A percentile compares a stretch with the other conserved stretches of the same genome.
phyloP scores from a whole-genome alignment of 2,329 filamentous ascomycete genomes.

The Moelleriella libera region DNA sequence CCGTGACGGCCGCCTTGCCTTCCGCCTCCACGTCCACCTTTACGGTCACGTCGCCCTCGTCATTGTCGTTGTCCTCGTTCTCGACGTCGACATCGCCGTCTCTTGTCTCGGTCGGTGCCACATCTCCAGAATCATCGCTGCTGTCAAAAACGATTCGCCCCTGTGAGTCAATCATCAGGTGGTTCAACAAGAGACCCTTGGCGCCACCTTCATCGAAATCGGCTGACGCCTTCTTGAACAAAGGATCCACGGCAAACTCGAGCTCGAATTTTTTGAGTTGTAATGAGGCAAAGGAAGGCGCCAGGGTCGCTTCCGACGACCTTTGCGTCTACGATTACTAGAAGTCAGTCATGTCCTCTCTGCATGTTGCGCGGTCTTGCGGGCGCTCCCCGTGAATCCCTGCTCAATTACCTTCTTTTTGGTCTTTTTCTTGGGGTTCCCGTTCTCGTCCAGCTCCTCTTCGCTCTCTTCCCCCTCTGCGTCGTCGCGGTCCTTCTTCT shows the following conservation, averaged over 20 bases:
- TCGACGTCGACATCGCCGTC: constrained; percentile 24
- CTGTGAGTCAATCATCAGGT: constrained; percentile 85
- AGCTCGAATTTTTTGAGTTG: constrained; percentile 96
- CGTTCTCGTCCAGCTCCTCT: constrained; percentile 48
- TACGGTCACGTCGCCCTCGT: constrained; percentile 13
- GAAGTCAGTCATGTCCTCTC: background rate
- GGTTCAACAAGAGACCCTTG: constrained; percentile 87
- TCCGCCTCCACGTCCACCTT: constrained; percentile 28
- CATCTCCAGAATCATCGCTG: constrained; percentile 66
- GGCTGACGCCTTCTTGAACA: constrained; percentile 98
- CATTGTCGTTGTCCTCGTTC: constrained; percentile 10
- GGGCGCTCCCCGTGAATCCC: background rate
- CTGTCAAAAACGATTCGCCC: constrained; percentile 97
- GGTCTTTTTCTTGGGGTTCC: constrained; percentile 44
- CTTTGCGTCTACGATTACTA: constrained; percentile 38
- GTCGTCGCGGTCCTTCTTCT: constrained; percentile 50
- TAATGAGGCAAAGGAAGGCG: constrained; percentile 71
- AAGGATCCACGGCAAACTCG: constrained; percentile 87
- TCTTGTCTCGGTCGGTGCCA: constrained; percentile 17
- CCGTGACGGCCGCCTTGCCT: constrained; percentile 20
- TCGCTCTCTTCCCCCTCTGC: constrained; percentile 55
- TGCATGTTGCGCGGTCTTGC: too few species aligned
- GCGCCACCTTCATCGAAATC: constrained; percentile 98
- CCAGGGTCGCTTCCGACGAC: constrained; percentile 86
- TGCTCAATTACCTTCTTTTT: constrained; percentile 54